These are phyloP conservation scores for Canavalia ensiformis DNA, from an alignment of 306 rosid species.

Conservation along the genomic window DNA sequence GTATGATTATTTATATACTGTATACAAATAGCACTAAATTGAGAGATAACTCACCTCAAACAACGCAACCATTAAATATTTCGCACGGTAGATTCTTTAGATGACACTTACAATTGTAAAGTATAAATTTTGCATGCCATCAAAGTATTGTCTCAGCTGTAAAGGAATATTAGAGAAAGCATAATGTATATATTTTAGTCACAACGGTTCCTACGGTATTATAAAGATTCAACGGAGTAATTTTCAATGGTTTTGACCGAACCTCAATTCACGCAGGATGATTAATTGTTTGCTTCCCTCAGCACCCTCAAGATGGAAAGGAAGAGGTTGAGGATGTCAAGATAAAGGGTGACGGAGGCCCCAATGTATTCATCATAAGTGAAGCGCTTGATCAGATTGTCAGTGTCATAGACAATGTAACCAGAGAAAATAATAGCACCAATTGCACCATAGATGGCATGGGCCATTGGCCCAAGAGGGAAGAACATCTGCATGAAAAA, in stretches of 20 bases:
- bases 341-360: constrained; percentile 90
- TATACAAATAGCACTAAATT: constrained; percentile 4
- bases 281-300: constrained; percentile 75
- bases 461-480: constrained; percentile 83
- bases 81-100: constrained; percentile 15
- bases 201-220: constrained; percentile 39
- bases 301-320: constrained; percentile 88
- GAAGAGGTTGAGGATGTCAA: constrained; percentile 89
- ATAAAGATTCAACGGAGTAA: constrained; percentile 31
- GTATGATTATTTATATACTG: background rate
- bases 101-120: constrained; percentile 44
- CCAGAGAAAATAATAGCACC: constrained; percentile 91
- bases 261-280: constrained; percentile 14
- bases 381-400: constrained; percentile 88
- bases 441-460: constrained; percentile 76
- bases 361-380: constrained; percentile 92
- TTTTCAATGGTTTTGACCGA: constrained; percentile 35
- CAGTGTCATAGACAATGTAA: constrained; percentile 84
- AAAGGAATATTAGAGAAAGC: constrained; percentile 39
- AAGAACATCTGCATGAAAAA: constrained; percentile 71
- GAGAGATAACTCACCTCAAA: constrained; percentile 22
- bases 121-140: constrained; percentile 28
- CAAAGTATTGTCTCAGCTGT: constrained; percentile 38
- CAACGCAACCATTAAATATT: background rate
- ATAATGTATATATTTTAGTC: constrained; percentile 15